These are phyloP conservation scores for Fonsecaea pedrosoi DNA, from an alignment of 2,329 filamentous ascomycete genomes.

Conservation along the genomic window DNA sequence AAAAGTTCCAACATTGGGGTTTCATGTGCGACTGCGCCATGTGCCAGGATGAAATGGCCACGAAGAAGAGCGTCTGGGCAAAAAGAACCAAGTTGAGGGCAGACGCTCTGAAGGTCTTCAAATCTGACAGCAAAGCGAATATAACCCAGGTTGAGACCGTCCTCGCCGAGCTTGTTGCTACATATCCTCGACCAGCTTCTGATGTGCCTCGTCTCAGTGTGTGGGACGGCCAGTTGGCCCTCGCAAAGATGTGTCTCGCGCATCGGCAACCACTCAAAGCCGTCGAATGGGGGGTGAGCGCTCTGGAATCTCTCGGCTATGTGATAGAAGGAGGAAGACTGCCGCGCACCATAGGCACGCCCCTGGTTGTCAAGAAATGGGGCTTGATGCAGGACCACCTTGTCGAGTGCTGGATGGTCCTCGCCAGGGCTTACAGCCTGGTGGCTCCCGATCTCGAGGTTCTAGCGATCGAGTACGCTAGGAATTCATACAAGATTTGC, in stretches of 20 bases:
- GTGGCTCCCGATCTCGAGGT: not conserved
- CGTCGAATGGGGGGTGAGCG: not conserved
- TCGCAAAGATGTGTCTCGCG: not conserved
- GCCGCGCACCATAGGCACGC: not conserved
- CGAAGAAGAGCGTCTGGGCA: not conserved
- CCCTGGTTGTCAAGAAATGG: not conserved
- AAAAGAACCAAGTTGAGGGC: not conserved
- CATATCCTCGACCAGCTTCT: not conserved
- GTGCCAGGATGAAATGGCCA: not conserved
- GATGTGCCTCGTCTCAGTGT: not conserved
- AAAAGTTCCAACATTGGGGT: not conserved
- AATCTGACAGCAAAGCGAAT: not conserved
- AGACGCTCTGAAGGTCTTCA: not conserved
- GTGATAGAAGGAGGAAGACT: not conserved
- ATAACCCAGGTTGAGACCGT: not conserved
- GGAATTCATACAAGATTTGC: not conserved
- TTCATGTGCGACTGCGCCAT: not conserved
- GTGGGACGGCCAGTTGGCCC: not conserved
- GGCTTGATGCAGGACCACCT: not conserved
- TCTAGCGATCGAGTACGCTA: not conserved
- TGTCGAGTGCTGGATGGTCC: not conserved
- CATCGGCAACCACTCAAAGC: not conserved
- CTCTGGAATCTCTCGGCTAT: slow-evolving; percentile 1
- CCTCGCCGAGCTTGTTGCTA: not conserved
- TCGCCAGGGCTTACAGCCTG: not conserved